Evolutionary conservation across 371 early-diverging fungal genomes (phyloP).

Genomic region (Zopfochytrium polystomum): DNA sequence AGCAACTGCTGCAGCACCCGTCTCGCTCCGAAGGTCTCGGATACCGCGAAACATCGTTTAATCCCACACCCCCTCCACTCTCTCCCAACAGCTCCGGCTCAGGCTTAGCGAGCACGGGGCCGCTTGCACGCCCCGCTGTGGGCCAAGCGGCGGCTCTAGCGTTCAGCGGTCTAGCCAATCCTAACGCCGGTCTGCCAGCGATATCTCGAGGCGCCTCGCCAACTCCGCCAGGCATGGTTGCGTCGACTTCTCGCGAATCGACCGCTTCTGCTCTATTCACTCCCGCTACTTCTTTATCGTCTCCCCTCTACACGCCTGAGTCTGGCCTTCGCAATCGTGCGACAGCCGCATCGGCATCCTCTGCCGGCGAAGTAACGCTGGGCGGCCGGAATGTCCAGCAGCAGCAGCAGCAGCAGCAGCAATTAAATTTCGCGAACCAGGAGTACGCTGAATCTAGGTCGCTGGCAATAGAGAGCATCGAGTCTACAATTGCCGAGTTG

Average conservation of each 20-base stretch:
- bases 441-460: conserved; percentile 80
- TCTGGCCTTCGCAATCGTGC: too few species aligned
- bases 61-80: conserved; percentile 2
- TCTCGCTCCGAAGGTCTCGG: too few species aligned
- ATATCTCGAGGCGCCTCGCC: not conserved
- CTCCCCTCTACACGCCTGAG: conserved; percentile 10
- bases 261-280: not conserved
- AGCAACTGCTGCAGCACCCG: too few species aligned
- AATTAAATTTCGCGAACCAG: conserved; percentile 40
- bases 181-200: conserved; percentile 1
- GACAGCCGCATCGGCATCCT: not conserved
- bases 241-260: conserved; percentile 28
- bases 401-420: conserved; percentile 37
- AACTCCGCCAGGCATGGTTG: not conserved
- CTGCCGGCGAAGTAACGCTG: conserved; percentile 11
- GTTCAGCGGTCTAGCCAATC: too few species aligned
- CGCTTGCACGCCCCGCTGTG: too few species aligned
- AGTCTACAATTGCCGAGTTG: conserved; percentile 95
- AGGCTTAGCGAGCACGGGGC: too few species aligned
- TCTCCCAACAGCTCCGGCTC: not conserved
- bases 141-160: not conserved
- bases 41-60: too few species aligned
- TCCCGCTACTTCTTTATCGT: not conserved
- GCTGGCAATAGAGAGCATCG: conserved; percentile 90
- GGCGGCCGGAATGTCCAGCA: conserved; percentile 43